Conservation (phyloP, 2,329 filamentous ascomycete species). For the Pseudogymnoascus sp. region DNA sequence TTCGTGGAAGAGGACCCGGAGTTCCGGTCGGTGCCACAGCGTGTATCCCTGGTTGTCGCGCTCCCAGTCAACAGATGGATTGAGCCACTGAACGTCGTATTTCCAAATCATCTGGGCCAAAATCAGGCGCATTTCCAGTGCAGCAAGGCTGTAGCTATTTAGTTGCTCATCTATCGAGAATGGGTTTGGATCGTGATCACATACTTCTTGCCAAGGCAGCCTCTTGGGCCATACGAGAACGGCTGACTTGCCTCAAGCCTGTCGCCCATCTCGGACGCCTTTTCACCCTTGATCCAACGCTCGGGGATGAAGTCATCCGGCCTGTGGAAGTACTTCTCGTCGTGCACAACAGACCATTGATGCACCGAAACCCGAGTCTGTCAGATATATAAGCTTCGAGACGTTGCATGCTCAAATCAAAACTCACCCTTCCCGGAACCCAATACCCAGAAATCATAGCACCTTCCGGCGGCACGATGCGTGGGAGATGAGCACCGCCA, state of each 20-base stretch:
- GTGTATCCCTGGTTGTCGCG: constrained; percentile 20
- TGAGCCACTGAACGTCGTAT: constrained; percentile 21
- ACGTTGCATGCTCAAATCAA: not conserved
- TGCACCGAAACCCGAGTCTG: constrained; percentile 22
- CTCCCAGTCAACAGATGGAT: constrained; percentile 18
- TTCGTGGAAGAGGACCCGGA: constrained; percentile 12
- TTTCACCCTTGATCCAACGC: constrained; percentile 18
- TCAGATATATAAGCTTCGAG: not conserved
- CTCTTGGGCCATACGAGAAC: constrained; percentile 16
- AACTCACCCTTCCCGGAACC: constrained; percentile 19
- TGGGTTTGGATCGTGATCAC: not conserved
- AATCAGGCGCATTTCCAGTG: constrained; percentile 19
- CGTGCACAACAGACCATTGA: constrained; percentile 18
- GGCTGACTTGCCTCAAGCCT: constrained; percentile 20
- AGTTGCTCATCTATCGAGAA: not conserved
- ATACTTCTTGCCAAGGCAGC: constrained; percentile 19
- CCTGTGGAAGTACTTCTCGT: constrained; percentile 17
- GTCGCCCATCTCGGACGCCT: constrained; percentile 22
- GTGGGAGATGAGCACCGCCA: constrained; percentile 14
- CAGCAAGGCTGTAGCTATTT: constrained; percentile 15
- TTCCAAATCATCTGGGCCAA: constrained; percentile 25
- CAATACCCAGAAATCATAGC: constrained; percentile 18
- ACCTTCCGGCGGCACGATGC: constrained; percentile 19
- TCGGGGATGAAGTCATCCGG: constrained; percentile 20
- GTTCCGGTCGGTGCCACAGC: constrained; percentile 19